Evolutionary conservation across 2,329 filamentous ascomycete species (phyloP), one percentile per base, ranked within the genome.

Genomic region (Pseudopyricularia javanii): DNA sequence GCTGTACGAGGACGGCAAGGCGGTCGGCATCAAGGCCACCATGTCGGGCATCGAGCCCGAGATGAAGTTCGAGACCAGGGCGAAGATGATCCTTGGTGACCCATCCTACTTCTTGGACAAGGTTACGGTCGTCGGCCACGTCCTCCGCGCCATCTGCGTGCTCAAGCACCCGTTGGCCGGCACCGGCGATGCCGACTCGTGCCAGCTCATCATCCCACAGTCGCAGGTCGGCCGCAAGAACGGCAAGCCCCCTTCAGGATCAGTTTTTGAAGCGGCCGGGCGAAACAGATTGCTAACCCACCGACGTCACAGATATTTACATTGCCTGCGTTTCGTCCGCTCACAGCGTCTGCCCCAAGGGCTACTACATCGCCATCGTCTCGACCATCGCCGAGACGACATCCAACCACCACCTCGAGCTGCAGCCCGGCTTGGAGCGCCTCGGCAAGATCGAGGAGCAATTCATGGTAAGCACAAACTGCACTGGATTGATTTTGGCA

Each of bases 341-440:
- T 35, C 94, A 98, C 76, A 97, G 95, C 63, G 94, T 98, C 62
- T 97, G 91, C 75, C 93, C 94, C 63, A 95, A 95, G 80, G 91
- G 91, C 56, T 97, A 96, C 81, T 98, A 94, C 77, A 89, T 98
- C 62, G 93, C 93, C 62, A 98, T 97, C 56, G 91, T 98, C 59
- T 95, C 90, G 49, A 98, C 93, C 55, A 96, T 98, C 65, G 89
- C 93, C 58, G 94, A 98, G 76, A 85, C 83, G 47, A 74, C 83
- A 56, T 84, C 88, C 59, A 97, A 98, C 79, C 91, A 95, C 72
- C 93, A 98, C 71, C 76, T 96, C 54, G 93, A 98, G 75, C 83
- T 98, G 45, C 83, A 93, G 71, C 83, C 91, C 30, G 93, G 91
- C 64, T 83, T 97, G 59, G 90, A 96, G 64, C 85, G 91, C 59